Percentiles rank a stretch among this genome's conserved stretches.
Evolutionary conservation across 495 filamentous ascomycete genomes (phyloP).

Genomic region (Penicillium desertorum): DNA sequence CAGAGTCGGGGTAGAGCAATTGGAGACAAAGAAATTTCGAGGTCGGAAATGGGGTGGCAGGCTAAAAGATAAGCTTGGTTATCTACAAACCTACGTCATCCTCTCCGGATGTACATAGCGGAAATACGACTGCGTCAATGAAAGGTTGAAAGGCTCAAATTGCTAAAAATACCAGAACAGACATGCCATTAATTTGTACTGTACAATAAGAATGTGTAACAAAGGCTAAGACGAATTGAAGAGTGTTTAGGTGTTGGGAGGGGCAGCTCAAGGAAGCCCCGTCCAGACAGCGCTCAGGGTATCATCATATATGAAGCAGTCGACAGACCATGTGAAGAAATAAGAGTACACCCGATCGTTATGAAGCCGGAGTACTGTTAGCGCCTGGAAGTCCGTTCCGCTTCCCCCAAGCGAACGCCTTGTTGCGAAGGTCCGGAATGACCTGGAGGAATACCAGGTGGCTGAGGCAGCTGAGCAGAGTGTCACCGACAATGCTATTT

Average conservation of each 20-base stretch:
- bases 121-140: neutral
- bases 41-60: slow-evolving; percentile 11
- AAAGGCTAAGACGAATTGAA: neutral
- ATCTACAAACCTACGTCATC: slow-evolving; percentile 15
- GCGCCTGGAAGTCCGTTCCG: slow-evolving; percentile 39
- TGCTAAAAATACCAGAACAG: neutral
- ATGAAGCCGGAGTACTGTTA: slow-evolving; percentile 4
- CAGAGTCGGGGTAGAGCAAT: neutral
- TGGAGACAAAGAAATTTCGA: slow-evolving; percentile 9
- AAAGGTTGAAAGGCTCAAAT: neutral
- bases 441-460: slow-evolving; percentile 45
- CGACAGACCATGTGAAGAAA: neutral
- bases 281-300: slow-evolving; percentile 22
- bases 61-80: slow-evolving; percentile 9
- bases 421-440: slow-evolving; percentile 44
- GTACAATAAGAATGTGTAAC: slow-evolving; percentile 8
- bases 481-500: slow-evolving; percentile 44
- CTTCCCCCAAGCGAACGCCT: slow-evolving; percentile 47
- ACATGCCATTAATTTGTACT: neutral
- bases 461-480: slow-evolving; percentile 45
- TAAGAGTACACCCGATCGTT: neutral
- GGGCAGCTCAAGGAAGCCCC: slow-evolving; percentile 13
- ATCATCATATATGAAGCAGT: slow-evolving; percentile 22
- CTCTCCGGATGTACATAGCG: neutral
- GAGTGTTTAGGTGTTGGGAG: slow-evolving; percentile 12